Percentiles rank a stretch among this genome's conserved stretches.
phyloP scores from a whole-genome alignment of 768 basidiomycete species.

The Mycena latifolia region DNA sequence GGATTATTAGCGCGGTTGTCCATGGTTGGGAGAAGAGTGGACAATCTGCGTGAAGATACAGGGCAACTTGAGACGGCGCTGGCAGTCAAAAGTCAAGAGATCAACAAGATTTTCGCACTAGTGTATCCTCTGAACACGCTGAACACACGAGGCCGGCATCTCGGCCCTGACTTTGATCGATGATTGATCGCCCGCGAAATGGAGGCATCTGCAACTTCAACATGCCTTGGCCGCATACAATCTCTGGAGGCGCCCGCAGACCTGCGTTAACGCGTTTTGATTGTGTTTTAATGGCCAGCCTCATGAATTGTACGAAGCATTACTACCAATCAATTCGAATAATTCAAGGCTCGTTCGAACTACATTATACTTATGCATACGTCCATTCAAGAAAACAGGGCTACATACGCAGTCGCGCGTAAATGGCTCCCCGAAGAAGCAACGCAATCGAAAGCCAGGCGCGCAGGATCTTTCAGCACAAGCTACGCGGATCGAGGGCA shows the following conservation, averaged over 20 bases:
- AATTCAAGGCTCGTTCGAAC: too few relatives aligned
- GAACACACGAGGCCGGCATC: slow-evolving; percentile 56
- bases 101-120: slow-evolving; percentile 37
- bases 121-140: slow-evolving; percentile 49
- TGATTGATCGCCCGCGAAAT: not conserved
- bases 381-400: too few relatives aligned
- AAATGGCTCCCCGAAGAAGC: slow-evolving; percentile 11
- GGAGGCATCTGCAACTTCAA: not conserved
- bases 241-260: not conserved
- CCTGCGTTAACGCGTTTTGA: too few relatives aligned
- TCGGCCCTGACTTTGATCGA: too few relatives aligned
- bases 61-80: slow-evolving; percentile 9
- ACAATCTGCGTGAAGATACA: slow-evolving; percentile 29
- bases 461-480: slow-evolving; percentile 16
- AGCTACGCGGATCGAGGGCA: slow-evolving; percentile 12
- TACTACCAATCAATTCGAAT: too few relatives aligned
- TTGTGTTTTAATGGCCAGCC: too few relatives aligned
- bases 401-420: slow-evolving; percentile 4
- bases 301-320: too few relatives aligned
- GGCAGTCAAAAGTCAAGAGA: slow-evolving; percentile 12
- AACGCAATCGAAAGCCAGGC: not conserved
- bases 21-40: slow-evolving; percentile 44
- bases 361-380: too few relatives aligned
- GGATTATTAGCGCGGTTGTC: slow-evolving; percentile 54
- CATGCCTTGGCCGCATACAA: not conserved